Conservation (phyloP, 371 early-diverging fungal genomes). For the Mortierella sp. region DNA sequence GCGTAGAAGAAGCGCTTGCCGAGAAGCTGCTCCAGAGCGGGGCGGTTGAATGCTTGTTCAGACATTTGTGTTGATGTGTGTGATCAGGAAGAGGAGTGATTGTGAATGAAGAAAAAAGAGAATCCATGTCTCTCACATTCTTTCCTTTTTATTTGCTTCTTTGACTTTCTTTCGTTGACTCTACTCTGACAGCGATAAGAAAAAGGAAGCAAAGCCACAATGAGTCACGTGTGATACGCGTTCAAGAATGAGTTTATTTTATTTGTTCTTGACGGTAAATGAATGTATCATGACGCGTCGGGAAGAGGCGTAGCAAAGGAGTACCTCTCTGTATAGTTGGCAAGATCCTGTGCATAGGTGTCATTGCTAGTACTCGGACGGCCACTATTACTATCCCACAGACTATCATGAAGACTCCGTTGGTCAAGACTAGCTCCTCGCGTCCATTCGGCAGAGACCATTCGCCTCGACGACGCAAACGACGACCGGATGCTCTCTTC, state of each 20-base stretch:
- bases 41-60: conserved; percentile 66
- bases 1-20: conserved; percentile 96
- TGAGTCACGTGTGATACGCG: conserved; percentile 16
- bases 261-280: background rate
- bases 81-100: background rate
- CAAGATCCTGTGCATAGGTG: conserved; percentile 19
- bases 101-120: background rate
- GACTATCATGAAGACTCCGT: conserved; percentile 10
- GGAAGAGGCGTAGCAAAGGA: background rate
- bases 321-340: background rate
- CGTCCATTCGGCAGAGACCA: background rate
- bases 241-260: background rate
- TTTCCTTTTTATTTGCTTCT: background rate
- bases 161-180: conserved; percentile 16
- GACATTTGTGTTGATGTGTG: conserved; percentile 28
- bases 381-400: background rate
- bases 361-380: conserved; percentile 5
- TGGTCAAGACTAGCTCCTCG: conserved; percentile 10
- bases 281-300: background rate
- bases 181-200: background rate
- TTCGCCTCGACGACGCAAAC: conserved; percentile 9
- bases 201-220: conserved; percentile 10
- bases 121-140: background rate
- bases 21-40: conserved; percentile 81
- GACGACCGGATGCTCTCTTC: conserved; percentile 22